Evolutionary conservation across 306 rosid genomes (phyloP).

Genomic region (Medicago lupulina): DNA sequence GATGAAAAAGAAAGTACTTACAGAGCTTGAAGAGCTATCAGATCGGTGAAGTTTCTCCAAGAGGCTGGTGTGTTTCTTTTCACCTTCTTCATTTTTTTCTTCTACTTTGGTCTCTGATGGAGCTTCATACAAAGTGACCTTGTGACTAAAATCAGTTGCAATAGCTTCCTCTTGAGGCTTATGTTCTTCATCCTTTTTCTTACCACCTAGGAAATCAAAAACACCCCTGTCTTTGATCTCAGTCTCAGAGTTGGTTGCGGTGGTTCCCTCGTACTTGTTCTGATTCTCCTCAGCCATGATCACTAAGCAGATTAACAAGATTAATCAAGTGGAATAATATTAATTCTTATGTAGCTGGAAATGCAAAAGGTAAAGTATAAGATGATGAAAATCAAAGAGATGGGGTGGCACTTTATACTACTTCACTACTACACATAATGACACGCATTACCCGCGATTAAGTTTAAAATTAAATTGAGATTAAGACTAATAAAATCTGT

Average conservation of each 20-base stretch:
- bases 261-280: constrained; percentile 54
- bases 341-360: background rate
- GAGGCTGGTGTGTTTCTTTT: constrained; percentile 51
- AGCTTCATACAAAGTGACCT: constrained; percentile 49
- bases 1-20: no score
- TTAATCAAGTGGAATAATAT: no score
- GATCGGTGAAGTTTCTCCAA: constrained; percentile 57
- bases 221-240: constrained; percentile 76
- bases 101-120: background rate
- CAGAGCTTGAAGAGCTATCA: constrained; percentile 59
- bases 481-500: background rate
- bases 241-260: constrained; percentile 34
- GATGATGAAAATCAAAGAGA: constrained; percentile 2
- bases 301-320: no score
- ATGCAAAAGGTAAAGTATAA: background rate
- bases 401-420: constrained; percentile 18
- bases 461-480: constrained; percentile 1
- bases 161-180: constrained; percentile 49
- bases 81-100: constrained; percentile 39
- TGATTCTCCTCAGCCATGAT: constrained; percentile 74
- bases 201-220: constrained; percentile 70
- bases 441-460: constrained; percentile 49
- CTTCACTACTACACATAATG: constrained; percentile 48
- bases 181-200: constrained; percentile 54
- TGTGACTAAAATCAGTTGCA: constrained; percentile 44